Evolutionary conservation across 306 rosid genomes (phyloP), one percentile per base, ranked within the genome.

Genomic region (Coriaria nepalensis): DNA sequence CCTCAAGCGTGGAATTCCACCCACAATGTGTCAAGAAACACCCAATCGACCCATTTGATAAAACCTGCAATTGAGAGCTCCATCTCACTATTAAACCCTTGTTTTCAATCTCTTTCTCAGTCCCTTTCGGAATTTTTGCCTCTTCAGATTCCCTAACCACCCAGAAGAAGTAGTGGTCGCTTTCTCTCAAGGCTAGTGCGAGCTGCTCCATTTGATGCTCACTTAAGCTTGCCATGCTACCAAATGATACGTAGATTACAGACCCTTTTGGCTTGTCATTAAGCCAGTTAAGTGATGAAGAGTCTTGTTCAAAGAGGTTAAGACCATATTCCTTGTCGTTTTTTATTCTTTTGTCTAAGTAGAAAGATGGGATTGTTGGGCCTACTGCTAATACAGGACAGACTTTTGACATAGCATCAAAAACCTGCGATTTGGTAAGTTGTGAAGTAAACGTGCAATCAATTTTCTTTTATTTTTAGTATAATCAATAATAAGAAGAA

Each of bases 1-100:
- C 78, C 40, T 76, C 76, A 4, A 72, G 37, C 45, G 68, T 57
- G 0, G 78, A 76, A 64, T 72, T 77, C 83, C 83, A 77, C 5
- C 83, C 76, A 4, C 76, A 59, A 2, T 68, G 79, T 0, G 73
- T 55, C 12, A 77, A 43, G 36, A 72, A 72, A 62, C 76, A 77
- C 0, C 76, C 76, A 43, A 72, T 40, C 0, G 83, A 56, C 1
- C 32, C 29, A 44, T 68, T 49, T 15, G 64, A 63, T 43, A 77
- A 47, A 39, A 72, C 68, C 52, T 68, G 68, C 7, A 72, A 38
- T 53, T 77, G 83, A 57, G 70, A 50, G 61, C 76, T 55, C 93
- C 93, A 81, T 6, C 44, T 53, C 15, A 78, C 73, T 10, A 74
- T 8, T 37, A 81, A 45, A 0, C 86, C 79, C 53, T 61, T 67